These are phyloP conservation scores for Echinosophora koreensis DNA, from an alignment of 306 rosid species.

Conservation along the genomic window DNA sequence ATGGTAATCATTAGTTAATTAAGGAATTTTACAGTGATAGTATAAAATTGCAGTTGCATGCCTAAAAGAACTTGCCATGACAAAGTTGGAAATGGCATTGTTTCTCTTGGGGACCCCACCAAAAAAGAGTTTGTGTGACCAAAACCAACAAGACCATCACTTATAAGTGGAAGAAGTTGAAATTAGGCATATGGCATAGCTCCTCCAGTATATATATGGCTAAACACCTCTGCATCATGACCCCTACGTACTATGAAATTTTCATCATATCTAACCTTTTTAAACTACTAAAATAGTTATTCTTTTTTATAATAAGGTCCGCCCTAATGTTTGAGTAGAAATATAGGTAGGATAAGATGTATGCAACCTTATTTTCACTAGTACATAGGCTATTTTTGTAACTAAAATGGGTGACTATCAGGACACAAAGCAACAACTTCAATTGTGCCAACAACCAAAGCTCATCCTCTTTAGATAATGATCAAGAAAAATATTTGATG, in stretches of 20 bases:
- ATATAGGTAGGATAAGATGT: not conserved
- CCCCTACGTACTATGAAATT: not conserved
- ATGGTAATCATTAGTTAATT: not conserved
- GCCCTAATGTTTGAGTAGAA: no score
- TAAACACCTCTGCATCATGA: not conserved
- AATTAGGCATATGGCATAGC: not conserved
- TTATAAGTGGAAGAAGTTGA: not conserved
- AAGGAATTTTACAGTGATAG: not conserved
- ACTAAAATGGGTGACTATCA: no score
- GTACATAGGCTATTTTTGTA: no score
- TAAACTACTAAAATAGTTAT: not conserved
- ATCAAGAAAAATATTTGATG: no score
- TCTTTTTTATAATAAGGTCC: not conserved
- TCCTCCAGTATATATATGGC: no score
- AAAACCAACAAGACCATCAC: slow-evolving; percentile 6
- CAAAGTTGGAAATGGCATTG: not conserved
- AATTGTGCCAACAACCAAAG: no score
- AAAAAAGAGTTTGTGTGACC: not conserved
- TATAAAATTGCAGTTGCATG: slow-evolving; percentile 25
- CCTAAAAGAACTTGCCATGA: no score
- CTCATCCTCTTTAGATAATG: no score
- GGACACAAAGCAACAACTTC: no score
- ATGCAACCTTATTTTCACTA: not conserved
- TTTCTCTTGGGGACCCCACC: not conserved
- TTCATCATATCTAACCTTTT: not conserved